Evolutionary conservation across 148 eudicot genomes (phyloP).

Genomic region (Beta vulgaris): DNA sequence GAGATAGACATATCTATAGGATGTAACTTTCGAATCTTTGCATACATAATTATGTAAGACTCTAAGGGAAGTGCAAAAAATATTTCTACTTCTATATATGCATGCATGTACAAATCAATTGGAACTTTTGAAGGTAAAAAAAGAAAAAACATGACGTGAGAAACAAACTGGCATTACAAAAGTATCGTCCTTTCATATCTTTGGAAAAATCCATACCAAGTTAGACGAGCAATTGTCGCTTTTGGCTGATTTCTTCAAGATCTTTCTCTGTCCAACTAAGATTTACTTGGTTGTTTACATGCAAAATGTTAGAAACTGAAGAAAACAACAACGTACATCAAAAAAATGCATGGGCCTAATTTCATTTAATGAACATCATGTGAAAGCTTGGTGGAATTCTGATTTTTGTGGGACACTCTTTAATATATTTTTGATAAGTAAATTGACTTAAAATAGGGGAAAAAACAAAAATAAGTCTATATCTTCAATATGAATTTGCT

Average conservation of each 20-base stretch:
- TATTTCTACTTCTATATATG: background rate
- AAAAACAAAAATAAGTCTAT: too few relatives aligned
- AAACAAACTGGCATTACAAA: slow-evolving; percentile 12
- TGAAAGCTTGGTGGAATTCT: background rate
- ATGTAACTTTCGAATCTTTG: slow-evolving; percentile 23
- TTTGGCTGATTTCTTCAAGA: slow-evolving; percentile 24
- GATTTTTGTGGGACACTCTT: background rate
- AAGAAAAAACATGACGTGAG: slow-evolving; percentile 24
- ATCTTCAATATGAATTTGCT: too few relatives aligned
- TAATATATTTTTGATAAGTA: too few relatives aligned
- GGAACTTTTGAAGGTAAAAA: background rate
- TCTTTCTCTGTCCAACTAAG: slow-evolving; percentile 34
- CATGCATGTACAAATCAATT: background rate
- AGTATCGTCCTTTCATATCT: slow-evolving; percentile 38
- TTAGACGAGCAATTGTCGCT: slow-evolving; percentile 23
- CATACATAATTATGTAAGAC: slow-evolving; percentile 12
- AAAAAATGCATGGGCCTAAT: background rate
- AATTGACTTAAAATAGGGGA: too few relatives aligned
- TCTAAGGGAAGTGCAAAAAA: slow-evolving; percentile 8
- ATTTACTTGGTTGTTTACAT: slow-evolving; percentile 25
- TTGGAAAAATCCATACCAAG: slow-evolving; percentile 29
- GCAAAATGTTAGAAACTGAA: slow-evolving; percentile 9
- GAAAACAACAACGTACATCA: background rate
- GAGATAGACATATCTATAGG: slow-evolving; percentile 16
- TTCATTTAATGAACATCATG: background rate